A percentile compares a stretch with the other conserved stretches of the same genome.
Conservation (phyloP, 192 early-diverging fungal genomes). For the Coemansia reversa region DNA sequence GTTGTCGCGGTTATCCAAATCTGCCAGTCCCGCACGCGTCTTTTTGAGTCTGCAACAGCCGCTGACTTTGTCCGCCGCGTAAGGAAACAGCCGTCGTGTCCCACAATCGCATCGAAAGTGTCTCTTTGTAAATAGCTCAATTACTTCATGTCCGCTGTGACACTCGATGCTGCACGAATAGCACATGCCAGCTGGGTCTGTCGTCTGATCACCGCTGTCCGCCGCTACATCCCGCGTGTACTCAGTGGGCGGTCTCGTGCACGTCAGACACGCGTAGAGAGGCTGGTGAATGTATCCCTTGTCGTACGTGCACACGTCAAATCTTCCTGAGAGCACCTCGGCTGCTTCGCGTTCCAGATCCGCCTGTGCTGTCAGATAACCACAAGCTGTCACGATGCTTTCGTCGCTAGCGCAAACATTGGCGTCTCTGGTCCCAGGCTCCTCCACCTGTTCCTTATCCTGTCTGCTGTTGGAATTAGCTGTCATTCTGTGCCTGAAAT, state of each 20-base stretch:
- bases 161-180: conserved; percentile 80
- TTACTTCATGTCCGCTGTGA: conserved; percentile 72
- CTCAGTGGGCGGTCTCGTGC: conserved; percentile 47
- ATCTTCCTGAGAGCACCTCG: conserved; percentile 63
- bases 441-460: not conserved
- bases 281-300: conserved; percentile 76
- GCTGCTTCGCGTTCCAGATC: conserved; percentile 52
- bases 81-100: conserved; percentile 43
- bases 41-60: conserved; percentile 18
- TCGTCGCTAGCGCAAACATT: conserved; percentile 1
- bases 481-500: not conserved
- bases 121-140: conserved; percentile 84
- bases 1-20: conserved; percentile 64
- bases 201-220: conserved; percentile 3
- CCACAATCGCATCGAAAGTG: conserved; percentile 92
- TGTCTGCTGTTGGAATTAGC: not conserved
- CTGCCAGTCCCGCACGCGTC: conserved; percentile 13
- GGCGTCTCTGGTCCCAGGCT: too few relatives aligned
- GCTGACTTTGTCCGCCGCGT: not conserved
- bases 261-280: conserved; percentile 81
- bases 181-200: conserved; percentile 61
- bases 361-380: conserved; percentile 39
- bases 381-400: conserved; percentile 32
- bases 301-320: conserved; percentile 73
- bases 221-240: conserved; percentile 5